Evolutionary conservation across 352 stramenopile species (phyloP), one percentile per base, ranked within the genome.

Genomic region (Blastocystis hominis): DNA sequence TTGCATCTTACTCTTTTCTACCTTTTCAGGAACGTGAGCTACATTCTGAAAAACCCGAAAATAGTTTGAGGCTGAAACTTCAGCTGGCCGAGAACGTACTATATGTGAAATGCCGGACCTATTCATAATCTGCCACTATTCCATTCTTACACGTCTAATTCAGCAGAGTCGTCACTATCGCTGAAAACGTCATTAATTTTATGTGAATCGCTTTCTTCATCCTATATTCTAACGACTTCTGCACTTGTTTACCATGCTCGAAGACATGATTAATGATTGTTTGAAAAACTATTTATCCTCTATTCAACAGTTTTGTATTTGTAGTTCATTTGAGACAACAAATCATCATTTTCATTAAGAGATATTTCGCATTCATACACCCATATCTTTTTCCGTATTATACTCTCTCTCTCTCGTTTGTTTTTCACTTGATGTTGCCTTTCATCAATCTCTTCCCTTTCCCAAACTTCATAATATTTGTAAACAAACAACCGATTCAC

Each of bases 121-220:
- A 36, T 53, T 34, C 30, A 34, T 68, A 20, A 34, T 84, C 66
- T 7, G 17, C 20, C 15, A 84, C 68, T 53, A 64, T 30, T 38
- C 13, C 38, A 10, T 7, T n/a, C 36, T 44, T 69, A 84, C 72
- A 84, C 42, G 56, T 84, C 72, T 53, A 84, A 66, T 50, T 47
- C 72, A 20, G 59, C 72, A 34, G 72, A 84, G n/a, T 84, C 50
- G 47, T 84, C 72, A 46, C 72, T 84, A 44, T 61, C 55, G 3
- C 62, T 53, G 24, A 84, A 84, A 9, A 84, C 55, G 9, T 84
- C 55, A 34, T 63, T 61, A 38, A 84, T 63, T 50, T 46, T 44
- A 30, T 47, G 6, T 20, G 34, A 24, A 20, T 72, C 24, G 9
- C 44, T n/a, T 20, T 40, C 30, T 40, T 50, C 62, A 38, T 72